Evolutionary conservation across 1,284 basidiomycete genomes (phyloP).

Genomic region (Marasmius tenuissimus): DNA sequence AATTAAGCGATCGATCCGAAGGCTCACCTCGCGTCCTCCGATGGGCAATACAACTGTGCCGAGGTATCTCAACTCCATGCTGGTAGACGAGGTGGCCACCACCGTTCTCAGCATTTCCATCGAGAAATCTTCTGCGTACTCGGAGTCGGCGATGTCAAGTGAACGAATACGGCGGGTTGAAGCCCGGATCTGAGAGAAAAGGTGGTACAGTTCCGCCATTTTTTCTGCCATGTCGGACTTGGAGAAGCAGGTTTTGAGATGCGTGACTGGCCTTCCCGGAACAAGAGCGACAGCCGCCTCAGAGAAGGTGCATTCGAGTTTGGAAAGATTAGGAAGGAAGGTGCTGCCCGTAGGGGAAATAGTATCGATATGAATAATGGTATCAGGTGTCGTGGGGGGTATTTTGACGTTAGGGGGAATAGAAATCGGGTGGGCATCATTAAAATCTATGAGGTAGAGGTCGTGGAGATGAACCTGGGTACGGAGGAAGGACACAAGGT

Average conservation of each 20-base stretch:
- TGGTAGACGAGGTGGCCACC: conserved; percentile 20
- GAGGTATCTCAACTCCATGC: conserved; percentile 49
- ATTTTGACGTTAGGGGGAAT: conserved; percentile 13
- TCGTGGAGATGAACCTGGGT: conserved; percentile 50
- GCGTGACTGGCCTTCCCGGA: conserved; percentile 55
- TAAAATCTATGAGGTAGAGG: conserved; percentile 60
- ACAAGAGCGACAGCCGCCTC: conserved; percentile 57
- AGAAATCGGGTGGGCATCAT: conserved; percentile 22
- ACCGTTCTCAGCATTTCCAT: conserved; percentile 48
- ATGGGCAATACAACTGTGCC: conserved; percentile 61
- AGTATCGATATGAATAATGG: not conserved
- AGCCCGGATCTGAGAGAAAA: conserved; percentile 44
- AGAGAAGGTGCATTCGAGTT: conserved; percentile 63
- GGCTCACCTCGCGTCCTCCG: conserved; percentile 41
- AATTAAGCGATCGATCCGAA: conserved; percentile 9
- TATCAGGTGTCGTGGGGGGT: conserved; percentile 7
- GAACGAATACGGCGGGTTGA: conserved; percentile 45
- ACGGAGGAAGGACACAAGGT: conserved; percentile 55
- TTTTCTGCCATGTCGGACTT: conserved; percentile 46
- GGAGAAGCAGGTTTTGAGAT: conserved; percentile 70
- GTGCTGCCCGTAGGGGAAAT: not conserved
- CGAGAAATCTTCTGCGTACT: conserved; percentile 52
- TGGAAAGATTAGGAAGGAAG: conserved; percentile 44
- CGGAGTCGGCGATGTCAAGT: conserved; percentile 61
- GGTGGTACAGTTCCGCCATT: conserved; percentile 44